Conservation (phyloP, 306 rosid genomes). For the Begonia masoniana region DNA sequence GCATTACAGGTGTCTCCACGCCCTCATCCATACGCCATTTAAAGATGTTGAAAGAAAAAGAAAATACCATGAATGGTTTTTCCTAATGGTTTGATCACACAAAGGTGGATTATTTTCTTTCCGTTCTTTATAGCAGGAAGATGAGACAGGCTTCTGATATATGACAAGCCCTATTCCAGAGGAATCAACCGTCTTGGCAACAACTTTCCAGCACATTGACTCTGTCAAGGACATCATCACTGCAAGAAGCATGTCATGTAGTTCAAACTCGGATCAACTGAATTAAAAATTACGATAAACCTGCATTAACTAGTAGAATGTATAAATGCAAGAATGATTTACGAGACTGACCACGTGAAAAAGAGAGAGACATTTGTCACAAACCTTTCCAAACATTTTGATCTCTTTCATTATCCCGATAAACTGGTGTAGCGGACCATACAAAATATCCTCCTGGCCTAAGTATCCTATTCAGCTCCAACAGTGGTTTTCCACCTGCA, state of each 20-base stretch:
- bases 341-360: background rate
- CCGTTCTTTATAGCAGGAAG: conserved; percentile 53
- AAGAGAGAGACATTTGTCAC: conserved; percentile 15
- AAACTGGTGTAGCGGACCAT: conserved; percentile 97
- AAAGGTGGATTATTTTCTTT: conserved; percentile 43
- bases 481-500: conserved; percentile 78
- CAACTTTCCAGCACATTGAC: conserved; percentile 80
- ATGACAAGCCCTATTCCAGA: conserved; percentile 84
- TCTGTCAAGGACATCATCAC: conserved; percentile 60
- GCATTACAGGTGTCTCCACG: background rate
- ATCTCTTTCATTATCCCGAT: conserved; percentile 61
- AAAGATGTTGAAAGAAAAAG: conserved; percentile 1
- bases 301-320: no score
- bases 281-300: background rate
- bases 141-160: conserved; percentile 73
- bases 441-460: conserved; percentile 89
- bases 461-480: conserved; percentile 84
- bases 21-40: background rate
- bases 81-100: conserved; percentile 40
- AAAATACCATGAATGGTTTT: conserved; percentile 70
- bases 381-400: conserved; percentile 65
- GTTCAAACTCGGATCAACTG: background rate
- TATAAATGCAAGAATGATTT: no score
- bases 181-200: conserved; percentile 51
- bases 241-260: conserved; percentile 25